Conservation (phyloP, 83 land plant genomes). For the Thuja plicata region DNA sequence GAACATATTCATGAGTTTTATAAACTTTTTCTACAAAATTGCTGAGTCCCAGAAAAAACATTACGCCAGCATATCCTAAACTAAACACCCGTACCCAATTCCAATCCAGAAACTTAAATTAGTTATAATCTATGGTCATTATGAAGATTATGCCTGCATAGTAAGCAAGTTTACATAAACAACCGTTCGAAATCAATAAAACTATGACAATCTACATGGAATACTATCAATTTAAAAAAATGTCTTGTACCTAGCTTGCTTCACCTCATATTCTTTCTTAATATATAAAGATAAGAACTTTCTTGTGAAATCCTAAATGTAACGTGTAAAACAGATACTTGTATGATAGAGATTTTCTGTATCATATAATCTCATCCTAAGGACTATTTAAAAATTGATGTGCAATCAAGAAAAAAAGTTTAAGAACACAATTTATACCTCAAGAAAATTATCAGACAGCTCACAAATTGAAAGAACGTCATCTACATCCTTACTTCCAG, state of each 20-base stretch:
- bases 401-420: background rate
- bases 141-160: too few relatives aligned
- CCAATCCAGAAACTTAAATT: too few relatives aligned
- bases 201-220: too few relatives aligned
- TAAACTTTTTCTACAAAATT: too few relatives aligned
- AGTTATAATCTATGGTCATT: too few relatives aligned
- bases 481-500: conserved; percentile 18
- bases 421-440: background rate
- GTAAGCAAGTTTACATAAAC: too few relatives aligned
- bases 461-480: conserved; percentile 17
- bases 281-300: background rate
- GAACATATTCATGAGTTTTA: too few relatives aligned
- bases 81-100: too few relatives aligned
- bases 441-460: conserved; percentile 2
- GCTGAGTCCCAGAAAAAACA: too few relatives aligned
- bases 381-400: background rate
- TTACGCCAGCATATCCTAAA: too few relatives aligned
- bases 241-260: background rate
- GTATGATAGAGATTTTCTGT: background rate
- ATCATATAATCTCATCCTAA: background rate
- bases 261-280: background rate
- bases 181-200: too few relatives aligned
- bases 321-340: background rate
- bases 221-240: too few relatives aligned
- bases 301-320: background rate